These are phyloP conservation scores for Lactarius hengduanensis DNA, from an alignment of 768 basidiomycete species.

Conservation along the genomic window DNA sequence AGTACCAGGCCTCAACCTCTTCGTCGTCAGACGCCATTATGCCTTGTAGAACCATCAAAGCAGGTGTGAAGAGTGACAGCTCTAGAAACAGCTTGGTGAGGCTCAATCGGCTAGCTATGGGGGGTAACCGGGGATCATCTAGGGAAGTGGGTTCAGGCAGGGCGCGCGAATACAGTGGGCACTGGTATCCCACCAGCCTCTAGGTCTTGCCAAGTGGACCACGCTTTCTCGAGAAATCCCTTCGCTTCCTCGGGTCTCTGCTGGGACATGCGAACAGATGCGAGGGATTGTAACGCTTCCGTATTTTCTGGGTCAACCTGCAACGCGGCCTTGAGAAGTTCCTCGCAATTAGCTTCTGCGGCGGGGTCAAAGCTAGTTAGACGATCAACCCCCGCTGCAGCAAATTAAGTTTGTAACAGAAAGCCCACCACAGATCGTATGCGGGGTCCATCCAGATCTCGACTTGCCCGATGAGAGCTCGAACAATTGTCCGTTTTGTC, in stretches of 20 bases:
- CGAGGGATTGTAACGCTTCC: constrained; percentile 77
- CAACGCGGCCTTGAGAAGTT: constrained; percentile 69
- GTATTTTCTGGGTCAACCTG: constrained; percentile 69
- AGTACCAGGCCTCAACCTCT: constrained; percentile 90
- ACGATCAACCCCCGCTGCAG: constrained; percentile 3
- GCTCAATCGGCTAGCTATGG: constrained; percentile 66
- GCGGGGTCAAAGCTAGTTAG: constrained; percentile 70
- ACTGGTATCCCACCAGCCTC: constrained; percentile 45
- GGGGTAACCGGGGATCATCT: constrained; percentile 70
- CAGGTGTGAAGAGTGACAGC: constrained; percentile 64
- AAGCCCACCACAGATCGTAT: constrained; percentile 77
- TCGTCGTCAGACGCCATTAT: constrained; percentile 80
- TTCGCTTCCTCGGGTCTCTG: constrained; percentile 80
- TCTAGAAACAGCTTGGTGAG: constrained; percentile 85
- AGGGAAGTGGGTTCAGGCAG: constrained; percentile 1
- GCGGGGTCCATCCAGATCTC: constrained; percentile 96
- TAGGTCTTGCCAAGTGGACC: constrained; percentile 67
- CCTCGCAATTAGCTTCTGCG: constrained; percentile 80
- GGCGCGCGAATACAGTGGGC: not conserved
- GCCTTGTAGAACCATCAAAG: constrained; percentile 72
- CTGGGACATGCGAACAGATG: constrained; percentile 88
- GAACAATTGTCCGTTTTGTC: constrained; percentile 64
- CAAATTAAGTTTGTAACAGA: not conserved
- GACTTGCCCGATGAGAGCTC: constrained; percentile 83
- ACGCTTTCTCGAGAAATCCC: constrained; percentile 62